Conservation (phyloP, 176 grass and related monocot genomes). For the Hordeum vulgare region DNA sequence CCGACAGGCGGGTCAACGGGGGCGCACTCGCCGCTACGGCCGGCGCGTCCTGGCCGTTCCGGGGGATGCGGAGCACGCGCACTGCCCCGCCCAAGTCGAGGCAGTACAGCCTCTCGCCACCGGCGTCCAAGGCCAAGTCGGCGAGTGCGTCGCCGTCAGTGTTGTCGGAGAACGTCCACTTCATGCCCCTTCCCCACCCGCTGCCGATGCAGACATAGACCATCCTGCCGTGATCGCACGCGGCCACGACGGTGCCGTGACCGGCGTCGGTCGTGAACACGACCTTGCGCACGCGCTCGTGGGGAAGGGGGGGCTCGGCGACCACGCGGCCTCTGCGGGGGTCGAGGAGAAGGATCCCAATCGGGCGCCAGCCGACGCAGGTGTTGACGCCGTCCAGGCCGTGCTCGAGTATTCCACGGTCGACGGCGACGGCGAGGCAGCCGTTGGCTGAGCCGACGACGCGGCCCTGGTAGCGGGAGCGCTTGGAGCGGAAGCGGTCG, state of each 20-base stretch:
- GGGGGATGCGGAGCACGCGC: not conserved
- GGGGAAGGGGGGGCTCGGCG: not conserved
- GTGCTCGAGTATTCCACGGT: not conserved
- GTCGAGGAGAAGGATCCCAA: not conserved
- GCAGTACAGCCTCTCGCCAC: not conserved
- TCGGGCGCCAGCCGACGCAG: not conserved
- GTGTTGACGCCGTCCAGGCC: fast-evolving
- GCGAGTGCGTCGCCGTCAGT: not conserved
- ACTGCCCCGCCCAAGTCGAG: not conserved
- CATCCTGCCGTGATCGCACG: not conserved
- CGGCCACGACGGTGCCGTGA: not conserved
- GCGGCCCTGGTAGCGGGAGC: no score
- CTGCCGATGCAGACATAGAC: not conserved
- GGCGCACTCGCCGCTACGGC: no score
- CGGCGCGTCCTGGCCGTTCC: not conserved
- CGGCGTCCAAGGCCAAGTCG: not conserved
- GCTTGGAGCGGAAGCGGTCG: no score
- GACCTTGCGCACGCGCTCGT: not conserved
- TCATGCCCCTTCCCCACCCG: not conserved
- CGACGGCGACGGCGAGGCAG: not conserved
- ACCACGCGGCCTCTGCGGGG: not conserved
- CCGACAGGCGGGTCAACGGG: no score
- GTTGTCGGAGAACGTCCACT: not conserved
- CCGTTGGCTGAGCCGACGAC: not conserved
- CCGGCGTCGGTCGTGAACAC: not conserved